These are phyloP conservation scores for Aspergillus egyptiacus DNA, from an alignment of 495 filamentous ascomycete genomes.

Conservation along the genomic window DNA sequence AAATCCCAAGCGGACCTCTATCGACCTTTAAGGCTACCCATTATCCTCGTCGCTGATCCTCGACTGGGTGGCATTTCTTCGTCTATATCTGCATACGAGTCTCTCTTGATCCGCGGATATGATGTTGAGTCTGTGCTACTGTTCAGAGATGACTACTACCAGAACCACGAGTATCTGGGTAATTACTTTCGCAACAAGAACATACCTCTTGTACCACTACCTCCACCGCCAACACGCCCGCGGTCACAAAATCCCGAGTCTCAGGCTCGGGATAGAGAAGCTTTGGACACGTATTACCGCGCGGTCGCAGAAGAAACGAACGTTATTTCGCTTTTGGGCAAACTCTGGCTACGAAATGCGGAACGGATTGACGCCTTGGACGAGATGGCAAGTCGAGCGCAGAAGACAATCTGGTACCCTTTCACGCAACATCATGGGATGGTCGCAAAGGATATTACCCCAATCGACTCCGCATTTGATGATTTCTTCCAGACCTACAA, in stretches of 20 bases:
- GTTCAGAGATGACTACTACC: slow-evolving; percentile 55
- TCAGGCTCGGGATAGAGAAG: slow-evolving; percentile 42
- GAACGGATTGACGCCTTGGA: slow-evolving; percentile 49
- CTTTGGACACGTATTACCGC: slow-evolving; percentile 56
- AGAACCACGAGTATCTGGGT: slow-evolving; percentile 58
- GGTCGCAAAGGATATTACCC: slow-evolving; percentile 50
- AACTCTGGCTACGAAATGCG: slow-evolving; percentile 44
- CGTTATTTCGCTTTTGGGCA: slow-evolving; percentile 34
- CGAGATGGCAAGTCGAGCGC: slow-evolving; percentile 51
- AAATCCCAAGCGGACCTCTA: slow-evolving; percentile 71
- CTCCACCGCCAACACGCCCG: slow-evolving; percentile 44
- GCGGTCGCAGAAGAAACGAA: slow-evolving; percentile 30
- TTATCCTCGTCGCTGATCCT: slow-evolving; percentile 65
- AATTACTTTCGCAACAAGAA: slow-evolving; percentile 55
- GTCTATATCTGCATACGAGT: slow-evolving; percentile 71
- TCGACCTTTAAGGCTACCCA: slow-evolving; percentile 60
- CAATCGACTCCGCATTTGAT: slow-evolving; percentile 69
- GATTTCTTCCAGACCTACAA: slow-evolving; percentile 63
- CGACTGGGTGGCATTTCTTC: slow-evolving; percentile 68
- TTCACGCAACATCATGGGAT: slow-evolving; percentile 72
- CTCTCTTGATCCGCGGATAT: slow-evolving; percentile 64
- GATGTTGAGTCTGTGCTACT: slow-evolving; percentile 61
- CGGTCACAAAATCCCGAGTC: slow-evolving; percentile 23
- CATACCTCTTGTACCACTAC: slow-evolving; percentile 49
- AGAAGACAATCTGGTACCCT: slow-evolving; percentile 67